Base-by-base conservation (phyloP, 192 early-diverging fungal genomes). In the Coemansia sp. region DNA sequence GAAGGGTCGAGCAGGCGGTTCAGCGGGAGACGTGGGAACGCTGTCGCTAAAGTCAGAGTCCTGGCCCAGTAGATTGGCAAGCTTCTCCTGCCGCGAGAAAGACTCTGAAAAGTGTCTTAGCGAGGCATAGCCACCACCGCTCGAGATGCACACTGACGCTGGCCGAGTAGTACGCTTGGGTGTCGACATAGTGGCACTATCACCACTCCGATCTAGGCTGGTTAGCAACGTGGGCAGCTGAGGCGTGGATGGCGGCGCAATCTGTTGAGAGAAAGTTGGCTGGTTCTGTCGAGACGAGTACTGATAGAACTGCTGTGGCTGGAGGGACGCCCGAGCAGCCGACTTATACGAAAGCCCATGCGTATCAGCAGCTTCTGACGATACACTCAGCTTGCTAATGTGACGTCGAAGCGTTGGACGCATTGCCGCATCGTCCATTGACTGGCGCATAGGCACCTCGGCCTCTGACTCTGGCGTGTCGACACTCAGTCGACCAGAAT, bases 401-500 rank as follows among this genome's bases (percentile, higher is more conserved):
- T 78, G 80, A 55, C 75, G 76, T 15, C 63, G 60, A 48, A 83
- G 80, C 36, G 73, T 42, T 31, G 73, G 69, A 19, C 73, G 72
- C 46, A 66, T 37, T 17, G 61, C 74, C 29, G 73, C 19, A 34
- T 83, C 80, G 50, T 83, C 80, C 63, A 83, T 62, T 15, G 80
- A 83, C 25, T 73, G 80, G 5, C 80, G 80, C 51, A 69, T 66
- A 21, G 80, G 74, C 45, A 73, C 23, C 44, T 83, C 80, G 6
- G 63, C 66, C 59, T 78, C 76, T 4, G 67, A 68, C 17, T 83
- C 80, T 5, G 67, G 66, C 6, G 58, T 66, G 25, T 78, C 80
- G 10, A 77, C 45, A 32, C 69, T 82, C 39, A 61, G 48, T 6
- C 80, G 63, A 53, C 63, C 69, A 3, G 80, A 61, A 25, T 74